phyloP scores from a whole-genome alignment of 768 basidiomycete species.

The Boletus reticulatus region DNA sequence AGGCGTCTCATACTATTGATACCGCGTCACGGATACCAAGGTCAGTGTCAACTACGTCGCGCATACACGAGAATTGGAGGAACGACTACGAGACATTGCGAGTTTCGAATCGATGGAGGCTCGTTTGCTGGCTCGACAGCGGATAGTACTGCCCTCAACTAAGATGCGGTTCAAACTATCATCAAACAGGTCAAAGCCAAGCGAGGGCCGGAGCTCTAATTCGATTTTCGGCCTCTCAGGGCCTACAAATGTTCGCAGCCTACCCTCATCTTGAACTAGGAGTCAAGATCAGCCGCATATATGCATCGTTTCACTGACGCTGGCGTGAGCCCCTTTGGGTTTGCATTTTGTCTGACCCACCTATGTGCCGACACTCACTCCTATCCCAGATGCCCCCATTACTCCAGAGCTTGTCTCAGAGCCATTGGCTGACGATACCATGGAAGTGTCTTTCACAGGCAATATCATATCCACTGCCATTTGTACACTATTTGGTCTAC shows the following conservation, averaged over 20 bases:
- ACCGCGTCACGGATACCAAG: conserved; percentile 5
- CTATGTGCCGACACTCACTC: background rate
- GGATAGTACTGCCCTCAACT: background rate
- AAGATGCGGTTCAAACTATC: background rate
- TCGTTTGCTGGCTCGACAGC: background rate
- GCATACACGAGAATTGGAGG: background rate
- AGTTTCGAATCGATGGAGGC: background rate
- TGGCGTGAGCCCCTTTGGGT: background rate
- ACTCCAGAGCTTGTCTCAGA: background rate
- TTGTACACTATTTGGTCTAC: too few relatives aligned
- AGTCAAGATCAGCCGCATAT: background rate
- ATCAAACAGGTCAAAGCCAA: background rate
- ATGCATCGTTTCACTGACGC: background rate
- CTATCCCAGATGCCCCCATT: background rate
- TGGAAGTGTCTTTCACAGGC: background rate
- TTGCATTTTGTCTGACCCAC: background rate
- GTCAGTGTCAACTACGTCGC: background rate
- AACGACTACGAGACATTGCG: background rate
- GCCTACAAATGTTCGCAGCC: background rate
- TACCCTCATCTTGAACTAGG: background rate
- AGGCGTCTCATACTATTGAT: conserved; percentile 7
- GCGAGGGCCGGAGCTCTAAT: background rate
- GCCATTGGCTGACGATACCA: background rate
- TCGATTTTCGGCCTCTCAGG: background rate
- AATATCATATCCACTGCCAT: background rate